Percentiles rank a stretch among this genome's conserved stretches.
Evolutionary conservation across 177 flowering plant genomes (phyloP).

Genomic region (Tripterygium wilfordii): DNA sequence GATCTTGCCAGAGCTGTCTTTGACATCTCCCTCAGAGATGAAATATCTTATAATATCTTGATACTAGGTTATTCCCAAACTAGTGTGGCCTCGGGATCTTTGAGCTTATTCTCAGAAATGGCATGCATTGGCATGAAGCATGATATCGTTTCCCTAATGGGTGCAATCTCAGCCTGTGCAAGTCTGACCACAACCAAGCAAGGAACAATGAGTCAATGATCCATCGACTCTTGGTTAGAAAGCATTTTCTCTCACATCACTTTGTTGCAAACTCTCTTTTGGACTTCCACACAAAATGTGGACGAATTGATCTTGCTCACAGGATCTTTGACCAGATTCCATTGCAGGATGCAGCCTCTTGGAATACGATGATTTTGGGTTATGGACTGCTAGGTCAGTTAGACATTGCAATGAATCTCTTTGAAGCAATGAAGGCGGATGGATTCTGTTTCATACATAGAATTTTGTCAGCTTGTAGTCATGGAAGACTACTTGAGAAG

Average conservation of each 20-base stretch:
- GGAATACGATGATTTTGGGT: constrained; percentile 41
- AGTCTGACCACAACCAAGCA: constrained; percentile 38
- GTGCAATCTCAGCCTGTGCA: constrained; percentile 52
- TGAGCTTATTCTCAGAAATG: constrained; percentile 41
- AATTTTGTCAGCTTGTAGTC: constrained; percentile 45
- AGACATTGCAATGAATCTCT: constrained; percentile 26
- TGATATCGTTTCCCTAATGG: constrained; percentile 40
- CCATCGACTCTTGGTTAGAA: constrained; percentile 37
- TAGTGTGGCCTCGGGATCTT: constrained; percentile 23
- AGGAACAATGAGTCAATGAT: constrained; percentile 52
- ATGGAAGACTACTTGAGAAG: constrained; percentile 37
- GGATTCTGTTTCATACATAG: constrained; percentile 43
- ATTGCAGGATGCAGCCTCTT: constrained; percentile 31
- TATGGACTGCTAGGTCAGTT: constrained; percentile 41
- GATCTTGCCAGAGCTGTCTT: constrained; percentile 35
- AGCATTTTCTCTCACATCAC: constrained; percentile 22
- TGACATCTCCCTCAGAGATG: constrained; percentile 29
- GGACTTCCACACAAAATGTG: constrained; percentile 44
- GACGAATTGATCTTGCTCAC: constrained; percentile 26
- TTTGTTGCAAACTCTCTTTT: constrained; percentile 45
- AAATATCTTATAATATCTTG: constrained; percentile 44
- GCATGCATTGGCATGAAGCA: constrained; percentile 24
- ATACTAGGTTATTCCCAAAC: constrained; percentile 43
- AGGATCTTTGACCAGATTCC: constrained; percentile 23
- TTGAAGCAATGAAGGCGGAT: constrained; percentile 33